These are phyloP conservation scores for Apiospora malaysiana DNA, from an alignment of 2,329 filamentous ascomycete genomes.

Conservation along the genomic window DNA sequence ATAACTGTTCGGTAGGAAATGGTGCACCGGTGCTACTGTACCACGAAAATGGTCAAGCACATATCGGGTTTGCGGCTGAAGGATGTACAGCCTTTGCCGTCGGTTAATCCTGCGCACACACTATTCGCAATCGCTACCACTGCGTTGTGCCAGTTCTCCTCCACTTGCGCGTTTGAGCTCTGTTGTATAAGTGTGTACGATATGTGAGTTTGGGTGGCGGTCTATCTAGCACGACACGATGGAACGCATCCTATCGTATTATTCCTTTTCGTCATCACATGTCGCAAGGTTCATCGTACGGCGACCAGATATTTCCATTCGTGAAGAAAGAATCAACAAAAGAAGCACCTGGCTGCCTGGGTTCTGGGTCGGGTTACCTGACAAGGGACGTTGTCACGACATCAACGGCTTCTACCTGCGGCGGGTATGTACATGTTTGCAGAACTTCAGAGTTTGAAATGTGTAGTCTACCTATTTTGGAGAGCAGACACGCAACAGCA, in stretches of 20 bases:
- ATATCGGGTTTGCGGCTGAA: neutral
- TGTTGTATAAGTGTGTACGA: neutral
- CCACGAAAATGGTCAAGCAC: neutral
- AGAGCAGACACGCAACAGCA: neutral
- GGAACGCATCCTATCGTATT: neutral
- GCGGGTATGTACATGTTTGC: neutral
- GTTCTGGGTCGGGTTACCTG: neutral
- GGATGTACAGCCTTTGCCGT: neutral
- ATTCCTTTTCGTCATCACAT: neutral
- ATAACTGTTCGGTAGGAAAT: neutral
- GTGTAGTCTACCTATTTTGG: neutral
- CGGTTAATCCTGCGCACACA: neutral
- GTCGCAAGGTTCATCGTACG: neutral
- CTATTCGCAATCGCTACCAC: neutral
- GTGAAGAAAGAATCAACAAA: neutral
- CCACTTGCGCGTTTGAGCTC: neutral
- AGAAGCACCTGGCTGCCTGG: neutral
- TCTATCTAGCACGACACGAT: neutral
- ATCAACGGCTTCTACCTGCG: neutral
- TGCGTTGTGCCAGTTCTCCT: neutral
- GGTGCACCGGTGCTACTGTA: neutral
- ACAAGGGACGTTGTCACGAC: neutral
- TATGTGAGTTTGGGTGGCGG: neutral
- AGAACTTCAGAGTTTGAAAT: neutral
- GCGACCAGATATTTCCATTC: neutral